Evolutionary conservation across 2,329 filamentous ascomycete species (phyloP).

Genomic region (Cryphonectria nitschkei): DNA sequence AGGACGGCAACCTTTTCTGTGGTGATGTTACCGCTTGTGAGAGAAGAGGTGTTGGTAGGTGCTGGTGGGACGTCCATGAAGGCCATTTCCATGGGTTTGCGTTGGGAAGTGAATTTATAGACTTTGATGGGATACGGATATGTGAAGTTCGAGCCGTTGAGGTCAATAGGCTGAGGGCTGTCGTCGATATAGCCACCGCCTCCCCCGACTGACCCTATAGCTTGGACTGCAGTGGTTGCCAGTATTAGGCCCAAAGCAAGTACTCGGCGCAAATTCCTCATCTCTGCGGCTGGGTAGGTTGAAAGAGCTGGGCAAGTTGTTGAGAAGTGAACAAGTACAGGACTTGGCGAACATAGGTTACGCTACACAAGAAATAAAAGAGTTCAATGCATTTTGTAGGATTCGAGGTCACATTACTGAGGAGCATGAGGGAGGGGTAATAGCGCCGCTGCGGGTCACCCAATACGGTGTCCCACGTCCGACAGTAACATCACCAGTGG

Average conservation of each 20-base stretch:
- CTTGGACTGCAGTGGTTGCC: background rate
- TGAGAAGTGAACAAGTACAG: background rate
- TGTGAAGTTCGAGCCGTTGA: conserved; percentile 56
- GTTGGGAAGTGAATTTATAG: conserved; percentile 52
- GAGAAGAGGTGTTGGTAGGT: conserved; percentile 32
- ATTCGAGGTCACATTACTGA: background rate
- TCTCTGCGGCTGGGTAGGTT: background rate
- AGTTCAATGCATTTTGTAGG: background rate
- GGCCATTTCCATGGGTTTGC: conserved; percentile 55
- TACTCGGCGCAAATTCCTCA: background rate
- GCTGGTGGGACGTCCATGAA: conserved; percentile 56
- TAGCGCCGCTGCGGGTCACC: background rate
- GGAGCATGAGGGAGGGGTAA: background rate
- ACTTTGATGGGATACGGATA: conserved; percentile 56
- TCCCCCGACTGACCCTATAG: conserved; percentile 16
- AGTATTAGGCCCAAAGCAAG: background rate
- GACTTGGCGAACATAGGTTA: background rate
- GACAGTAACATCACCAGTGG: conserved; percentile 3
- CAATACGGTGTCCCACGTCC: background rate
- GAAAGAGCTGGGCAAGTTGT: background rate
- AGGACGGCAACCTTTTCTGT: conserved; percentile 48
- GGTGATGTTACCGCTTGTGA: background rate
- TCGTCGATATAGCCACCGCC: conserved; percentile 36
- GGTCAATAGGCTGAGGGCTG: conserved; percentile 44
- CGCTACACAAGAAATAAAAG: background rate